These are phyloP conservation scores for Hsuehochloa calcarea DNA, from an alignment of 176 grass and related monocot species.

Conservation along the genomic window DNA sequence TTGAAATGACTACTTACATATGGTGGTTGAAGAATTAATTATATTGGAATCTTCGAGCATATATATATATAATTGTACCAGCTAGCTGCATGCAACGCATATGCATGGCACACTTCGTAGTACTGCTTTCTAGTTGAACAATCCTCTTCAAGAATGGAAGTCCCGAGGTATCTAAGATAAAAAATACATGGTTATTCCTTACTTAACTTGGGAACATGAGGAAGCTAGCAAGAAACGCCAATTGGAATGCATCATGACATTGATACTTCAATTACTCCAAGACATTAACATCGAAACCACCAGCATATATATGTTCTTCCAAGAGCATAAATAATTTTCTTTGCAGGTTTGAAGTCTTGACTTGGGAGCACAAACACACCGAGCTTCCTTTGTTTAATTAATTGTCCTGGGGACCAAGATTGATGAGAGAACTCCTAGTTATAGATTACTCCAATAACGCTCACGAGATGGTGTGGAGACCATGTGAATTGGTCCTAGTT, in stretches of 20 bases:
- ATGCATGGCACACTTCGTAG: background rate
- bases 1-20: background rate
- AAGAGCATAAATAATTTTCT: background rate
- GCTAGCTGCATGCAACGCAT: background rate
- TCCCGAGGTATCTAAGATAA: background rate
- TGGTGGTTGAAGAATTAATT: background rate
- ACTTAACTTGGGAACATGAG: background rate
- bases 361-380: background rate
- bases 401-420: background rate
- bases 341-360: background rate
- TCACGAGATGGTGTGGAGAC: background rate
- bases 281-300: background rate
- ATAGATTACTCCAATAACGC: background rate
- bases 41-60: background rate
- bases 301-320: background rate
- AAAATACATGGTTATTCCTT: background rate
- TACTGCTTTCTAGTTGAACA: background rate
- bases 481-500: background rate
- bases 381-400: background rate
- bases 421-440: background rate
- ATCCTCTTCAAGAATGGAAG: background rate
- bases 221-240: background rate
- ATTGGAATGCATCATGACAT: background rate
- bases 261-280: conserved; percentile 3
- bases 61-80: background rate